phyloP scores from a whole-genome alignment of 1,284 basidiomycete genomes.

The Xanthoconium separans region DNA sequence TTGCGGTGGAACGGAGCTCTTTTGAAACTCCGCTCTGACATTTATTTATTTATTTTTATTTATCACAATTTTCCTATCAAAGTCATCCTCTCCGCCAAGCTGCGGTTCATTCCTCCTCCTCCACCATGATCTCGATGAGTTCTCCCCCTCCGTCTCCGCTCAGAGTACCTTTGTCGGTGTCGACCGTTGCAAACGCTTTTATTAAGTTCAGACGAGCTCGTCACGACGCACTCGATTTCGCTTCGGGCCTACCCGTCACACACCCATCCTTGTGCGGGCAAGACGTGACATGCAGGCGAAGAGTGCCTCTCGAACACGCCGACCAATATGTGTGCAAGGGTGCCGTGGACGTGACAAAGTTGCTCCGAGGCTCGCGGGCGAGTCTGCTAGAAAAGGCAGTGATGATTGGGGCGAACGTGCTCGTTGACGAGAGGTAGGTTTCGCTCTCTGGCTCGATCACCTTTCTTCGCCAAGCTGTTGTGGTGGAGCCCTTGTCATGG shows the following conservation, averaged over 20 bases:
- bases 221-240: conserved; percentile 40
- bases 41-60: conserved; percentile 18
- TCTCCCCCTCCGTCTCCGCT: conserved; percentile 28
- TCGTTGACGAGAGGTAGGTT: conserved; percentile 69
- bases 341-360: conserved; percentile 58
- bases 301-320: conserved; percentile 44
- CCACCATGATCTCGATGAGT: conserved; percentile 9
- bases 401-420: conserved; percentile 52
- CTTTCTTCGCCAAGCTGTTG: neutral
- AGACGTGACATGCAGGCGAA: conserved; percentile 34
- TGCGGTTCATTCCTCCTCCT: neutral
- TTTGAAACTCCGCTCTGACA: conserved; percentile 31
- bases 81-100: conserved; percentile 8
- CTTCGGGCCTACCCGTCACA: conserved; percentile 55
- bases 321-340: conserved; percentile 60
- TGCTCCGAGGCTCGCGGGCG: conserved; percentile 55
- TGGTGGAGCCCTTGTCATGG: neutral
- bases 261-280: conserved; percentile 43
- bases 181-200: conserved; percentile 51
- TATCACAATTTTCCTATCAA: neutral
- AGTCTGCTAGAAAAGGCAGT: conserved; percentile 54
- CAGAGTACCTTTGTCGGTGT: conserved; percentile 32
- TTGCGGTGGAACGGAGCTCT: neutral
- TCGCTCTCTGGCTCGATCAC: neutral
- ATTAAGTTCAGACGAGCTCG: conserved; percentile 45